Base-by-base conservation (phyloP, 1,284 basidiomycete species). In the Coriolopsis trogii region DNA sequence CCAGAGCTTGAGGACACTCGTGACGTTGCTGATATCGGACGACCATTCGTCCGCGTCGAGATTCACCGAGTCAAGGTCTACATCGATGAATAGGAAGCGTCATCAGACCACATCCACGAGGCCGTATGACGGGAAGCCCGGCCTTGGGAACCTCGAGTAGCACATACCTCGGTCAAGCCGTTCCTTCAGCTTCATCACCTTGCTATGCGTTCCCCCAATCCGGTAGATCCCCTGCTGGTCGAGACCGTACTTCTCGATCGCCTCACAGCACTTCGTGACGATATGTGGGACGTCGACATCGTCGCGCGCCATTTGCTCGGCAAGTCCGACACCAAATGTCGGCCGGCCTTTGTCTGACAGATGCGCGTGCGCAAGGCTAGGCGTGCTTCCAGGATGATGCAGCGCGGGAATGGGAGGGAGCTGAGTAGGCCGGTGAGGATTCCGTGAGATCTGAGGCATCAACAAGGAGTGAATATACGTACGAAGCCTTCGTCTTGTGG, bases 1-100 rank as follows among this genome's bases (percentile, higher is more conserved):
- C 96, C 96, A 99, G 61, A 95, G 76, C 73, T 99, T 99, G 55
- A 98, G 76, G 38, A 89, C 93, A 49, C 93, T 92, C 13, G 96
- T 85, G 40, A 99, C 90, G 58, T 93, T 95, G 74, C 97, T 98
- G 74, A 99, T 95, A 69, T 99, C 96, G 24, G 85, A 82, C 26
- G 87, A 82, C 90, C 93, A 95, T 68, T 97, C 94, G 9, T 89
- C 82, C n/a, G 86, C 78, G 69, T 94, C 84, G 46, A 97, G 75
- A 70, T 97, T 87, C 34, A 94, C 89, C 1, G 82, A 77, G 18
- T 95, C 89, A 33, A 97, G 72, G 69, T 97, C 95, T 95, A 66
- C 42, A 5, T 29, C 30, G 38, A 28, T 41, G 40, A 40, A 49
- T 45, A 25, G 30, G 46, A 16, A 23, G 29, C 10, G 36, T 49